These are phyloP conservation scores for Panellus pusillus DNA, from an alignment of 768 basidiomycete genomes.

Conservation along the genomic window DNA sequence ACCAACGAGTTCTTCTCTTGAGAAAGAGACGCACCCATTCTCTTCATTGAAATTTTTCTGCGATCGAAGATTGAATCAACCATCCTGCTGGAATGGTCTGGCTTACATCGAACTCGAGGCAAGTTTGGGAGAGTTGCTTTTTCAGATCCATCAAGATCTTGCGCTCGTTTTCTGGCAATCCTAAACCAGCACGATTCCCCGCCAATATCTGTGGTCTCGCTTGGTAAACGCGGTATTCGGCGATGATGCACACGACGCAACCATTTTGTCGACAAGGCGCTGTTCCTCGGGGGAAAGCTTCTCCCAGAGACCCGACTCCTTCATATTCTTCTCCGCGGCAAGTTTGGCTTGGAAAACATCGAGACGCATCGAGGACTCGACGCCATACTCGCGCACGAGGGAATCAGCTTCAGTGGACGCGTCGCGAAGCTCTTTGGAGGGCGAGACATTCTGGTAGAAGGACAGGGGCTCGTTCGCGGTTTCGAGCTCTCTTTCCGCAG, in stretches of 20 bases:
- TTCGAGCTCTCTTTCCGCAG: constrained; percentile 57
- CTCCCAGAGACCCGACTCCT: constrained; percentile 60
- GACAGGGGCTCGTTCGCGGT: constrained; percentile 55
- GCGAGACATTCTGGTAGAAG: constrained; percentile 84
- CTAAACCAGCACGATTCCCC: constrained; percentile 77
- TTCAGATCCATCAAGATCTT: constrained; percentile 58
- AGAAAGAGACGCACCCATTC: constrained; percentile 64
- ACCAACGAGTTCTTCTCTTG: constrained; percentile 72
- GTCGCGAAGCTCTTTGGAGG: constrained; percentile 74
- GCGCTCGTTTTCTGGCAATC: constrained; percentile 63
- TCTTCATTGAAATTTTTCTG: constrained; percentile 93
- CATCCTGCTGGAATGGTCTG: background rate
- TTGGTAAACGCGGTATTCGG: background rate
- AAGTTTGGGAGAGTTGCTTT: constrained; percentile 76
- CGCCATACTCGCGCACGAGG: constrained; percentile 66
- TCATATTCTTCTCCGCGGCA: constrained; percentile 68
- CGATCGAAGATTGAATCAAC: constrained; percentile 1
- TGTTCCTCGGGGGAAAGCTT: constrained; percentile 64
- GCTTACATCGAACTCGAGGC: constrained; percentile 76
- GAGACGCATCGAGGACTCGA: constrained; percentile 78
- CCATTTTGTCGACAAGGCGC: constrained; percentile 80
- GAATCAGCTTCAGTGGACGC: constrained; percentile 75
- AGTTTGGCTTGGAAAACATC: constrained; percentile 78
- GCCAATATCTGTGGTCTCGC: constrained; percentile 53
- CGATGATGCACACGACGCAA: constrained; percentile 22